These are phyloP conservation scores for Elsinoe arachidis DNA, from an alignment of 2,329 filamentous ascomycete species.

Conservation along the genomic window DNA sequence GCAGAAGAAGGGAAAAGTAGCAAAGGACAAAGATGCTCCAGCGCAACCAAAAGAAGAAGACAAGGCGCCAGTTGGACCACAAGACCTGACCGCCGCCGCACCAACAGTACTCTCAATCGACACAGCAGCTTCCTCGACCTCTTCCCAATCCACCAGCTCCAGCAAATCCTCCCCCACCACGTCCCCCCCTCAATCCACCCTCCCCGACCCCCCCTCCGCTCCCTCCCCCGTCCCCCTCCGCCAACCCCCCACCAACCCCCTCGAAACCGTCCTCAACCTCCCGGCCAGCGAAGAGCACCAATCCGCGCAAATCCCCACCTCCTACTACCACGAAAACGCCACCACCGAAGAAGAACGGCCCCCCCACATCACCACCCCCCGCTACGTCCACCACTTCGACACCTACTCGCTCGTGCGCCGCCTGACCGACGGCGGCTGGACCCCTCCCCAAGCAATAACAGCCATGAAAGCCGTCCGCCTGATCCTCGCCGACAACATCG, in stretches of 20 bases:
- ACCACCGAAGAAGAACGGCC: constrained; percentile 40
- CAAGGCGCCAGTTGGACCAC: constrained; percentile 1
- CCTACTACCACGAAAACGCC: constrained; percentile 20
- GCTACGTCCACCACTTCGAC: constrained; percentile 94
- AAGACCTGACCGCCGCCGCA: constrained; percentile 5
- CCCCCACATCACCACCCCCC: constrained; percentile 62
- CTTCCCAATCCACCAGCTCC: constrained; percentile 27
- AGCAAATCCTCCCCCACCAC: constrained; percentile 33
- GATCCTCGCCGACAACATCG: constrained; percentile 68
- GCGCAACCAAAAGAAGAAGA: constrained; percentile 7
- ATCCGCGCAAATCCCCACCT: not conserved
- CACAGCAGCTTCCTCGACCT: not conserved
- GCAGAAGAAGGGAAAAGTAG: constrained; percentile 5
- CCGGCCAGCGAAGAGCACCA: constrained; percentile 22
- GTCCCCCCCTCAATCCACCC: not conserved
- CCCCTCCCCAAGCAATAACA: constrained; percentile 64
- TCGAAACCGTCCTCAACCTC: constrained; percentile 36
- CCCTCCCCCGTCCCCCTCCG: constrained; percentile 6
- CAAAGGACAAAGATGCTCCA: constrained; percentile 15
- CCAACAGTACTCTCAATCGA: constrained; percentile 13
- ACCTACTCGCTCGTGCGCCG: constrained; percentile 81
- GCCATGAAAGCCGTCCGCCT: constrained; percentile 87
- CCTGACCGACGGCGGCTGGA: constrained; percentile 64
- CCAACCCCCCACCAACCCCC: constrained; percentile 25
- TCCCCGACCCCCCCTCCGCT: not conserved